Evolutionary conservation across 768 basidiomycete genomes (phyloP), one percentile per base, ranked within the genome.

Genomic region (Russula compacta): DNA sequence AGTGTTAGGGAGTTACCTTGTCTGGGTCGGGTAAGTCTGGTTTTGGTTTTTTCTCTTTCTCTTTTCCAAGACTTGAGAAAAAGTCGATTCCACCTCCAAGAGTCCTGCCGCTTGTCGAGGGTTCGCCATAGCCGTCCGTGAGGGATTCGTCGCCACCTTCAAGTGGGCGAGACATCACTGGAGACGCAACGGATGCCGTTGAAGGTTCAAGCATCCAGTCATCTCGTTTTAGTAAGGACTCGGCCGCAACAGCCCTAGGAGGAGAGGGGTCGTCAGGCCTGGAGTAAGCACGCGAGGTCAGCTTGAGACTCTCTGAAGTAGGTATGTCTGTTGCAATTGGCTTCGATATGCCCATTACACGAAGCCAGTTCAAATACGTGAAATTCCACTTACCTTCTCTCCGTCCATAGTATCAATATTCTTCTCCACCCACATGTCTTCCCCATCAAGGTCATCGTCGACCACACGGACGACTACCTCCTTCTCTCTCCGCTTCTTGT

Each of bases 341-440:
- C 86, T 89, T 48, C 9, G 12, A 19, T 14, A 19, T 53, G 1
- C 19, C 24, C 17, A 17, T 48, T 42, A 65, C 54, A 36, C 58
- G 58, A 39, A 63, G 50, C 52, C 32, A 35, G 9, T 21, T 46
- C 33, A 50, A 59, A 49, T 47, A 60, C 39, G 33, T 52, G 47
- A 42, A 24, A 24, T 54, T 8, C 42, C 7, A 79, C 83, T 66
- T 70, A 91, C 89, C 69, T 78, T 77, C 72, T 89, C 86, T 17
- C 87, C 85, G 55, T 86, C 86, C 75, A 84, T 81, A 68, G 24
- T 29, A 29, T 85, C 84, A 40, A 92, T 83, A 66, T 90, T 89
- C 77, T 90, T 92, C 76, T 93, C 93, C 24, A 85, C 80, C 92
- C 92, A 94, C 75, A 91, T 81, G 58, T 85, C 85, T 17, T 85